phyloP scores from a whole-genome alignment of 139 green algal genomes.

The Mychonastes homosphaera region DNA sequence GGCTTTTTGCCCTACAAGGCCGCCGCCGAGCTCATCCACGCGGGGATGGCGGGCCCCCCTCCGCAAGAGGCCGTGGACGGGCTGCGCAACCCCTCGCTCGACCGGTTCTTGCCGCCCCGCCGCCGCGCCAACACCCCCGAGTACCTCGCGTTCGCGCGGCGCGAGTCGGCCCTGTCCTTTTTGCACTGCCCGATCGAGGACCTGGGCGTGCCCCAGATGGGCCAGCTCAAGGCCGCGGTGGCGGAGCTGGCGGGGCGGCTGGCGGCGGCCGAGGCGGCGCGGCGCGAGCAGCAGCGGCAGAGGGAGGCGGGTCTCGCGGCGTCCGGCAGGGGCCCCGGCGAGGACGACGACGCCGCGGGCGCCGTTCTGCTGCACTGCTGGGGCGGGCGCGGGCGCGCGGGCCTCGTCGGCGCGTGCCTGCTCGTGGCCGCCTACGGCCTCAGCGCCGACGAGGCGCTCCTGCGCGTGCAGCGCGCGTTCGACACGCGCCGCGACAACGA shows the following conservation, averaged over 20 bases:
- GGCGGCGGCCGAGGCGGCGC: no score
- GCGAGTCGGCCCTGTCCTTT: conserved; percentile 43
- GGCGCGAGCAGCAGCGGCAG: not conserved
- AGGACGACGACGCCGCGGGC: not conserved
- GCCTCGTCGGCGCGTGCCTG: conserved; percentile 61
- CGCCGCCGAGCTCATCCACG: conserved; percentile 48
- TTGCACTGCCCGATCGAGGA: conserved; percentile 54
- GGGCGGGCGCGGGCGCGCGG: conserved; percentile 69
- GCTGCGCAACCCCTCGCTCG: conserved; percentile 52
- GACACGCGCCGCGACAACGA: conserved; percentile 47
- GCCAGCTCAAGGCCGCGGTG: no score
- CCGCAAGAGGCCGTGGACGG: conserved; percentile 50
- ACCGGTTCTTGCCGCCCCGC: conserved; percentile 42
- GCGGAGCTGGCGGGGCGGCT: no score
- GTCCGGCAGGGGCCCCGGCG: no score
- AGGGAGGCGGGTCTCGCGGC: not conserved
- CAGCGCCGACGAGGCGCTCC: conserved; percentile 52
- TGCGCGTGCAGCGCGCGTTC: conserved; percentile 58
- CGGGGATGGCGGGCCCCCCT: conserved; percentile 22
- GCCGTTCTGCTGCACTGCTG: conserved; percentile 87
- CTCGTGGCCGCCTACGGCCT: conserved; percentile 37
- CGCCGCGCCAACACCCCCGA: conserved; percentile 13
- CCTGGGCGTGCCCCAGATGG: conserved; percentile 49
- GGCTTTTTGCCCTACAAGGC: conserved; percentile 77
- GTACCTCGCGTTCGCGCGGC: conserved; percentile 5